Percentiles rank a stretch among this genome's conserved stretches.
These are phyloP conservation scores for Hyphopichia wangnamkhiaoensis DNA, from an alignment of 1,139 yeast species.

Conservation along the genomic window DNA sequence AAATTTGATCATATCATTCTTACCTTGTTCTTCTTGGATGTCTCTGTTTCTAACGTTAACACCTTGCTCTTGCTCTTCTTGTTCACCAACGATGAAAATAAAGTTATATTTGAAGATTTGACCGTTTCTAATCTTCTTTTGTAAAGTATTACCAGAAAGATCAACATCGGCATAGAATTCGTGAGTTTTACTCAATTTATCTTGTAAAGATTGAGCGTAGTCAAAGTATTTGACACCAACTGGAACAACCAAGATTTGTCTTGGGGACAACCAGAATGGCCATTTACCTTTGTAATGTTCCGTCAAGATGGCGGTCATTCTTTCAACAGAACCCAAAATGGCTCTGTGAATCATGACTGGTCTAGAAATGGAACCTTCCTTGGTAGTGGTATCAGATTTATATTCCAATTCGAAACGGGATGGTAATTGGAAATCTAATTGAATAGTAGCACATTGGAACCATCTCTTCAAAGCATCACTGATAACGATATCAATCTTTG, in stretches of 20 bases:
- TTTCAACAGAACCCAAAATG: slow-evolving; percentile 93
- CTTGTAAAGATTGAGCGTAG: slow-evolving; percentile 80
- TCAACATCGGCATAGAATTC: slow-evolving; percentile 93
- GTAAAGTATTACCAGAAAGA: slow-evolving; percentile 89
- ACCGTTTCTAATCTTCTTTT: slow-evolving; percentile 95
- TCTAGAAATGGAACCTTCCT: slow-evolving; percentile 45
- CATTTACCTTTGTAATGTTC: slow-evolving; percentile 98
- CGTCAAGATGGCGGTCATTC: slow-evolving; percentile 96
- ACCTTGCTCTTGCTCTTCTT: slow-evolving; percentile 73
- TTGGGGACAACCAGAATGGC: slow-evolving; percentile 99
- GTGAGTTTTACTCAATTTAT: slow-evolving; percentile 57
- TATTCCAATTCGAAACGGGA: slow-evolving; percentile 85
- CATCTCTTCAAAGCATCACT: slow-evolving; percentile 90
- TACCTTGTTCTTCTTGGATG: slow-evolving; percentile 77
- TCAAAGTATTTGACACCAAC: slow-evolving; percentile 91
- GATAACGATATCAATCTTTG: slow-evolving; percentile 93
- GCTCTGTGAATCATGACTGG: slow-evolving; percentile 99
- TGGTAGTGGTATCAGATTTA: slow-evolving; percentile 68
- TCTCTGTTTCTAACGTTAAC: slow-evolving; percentile 95
- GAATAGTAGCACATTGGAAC: slow-evolving; percentile 98
- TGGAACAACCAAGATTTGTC: slow-evolving; percentile 93
- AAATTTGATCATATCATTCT: slow-evolving; percentile 77
- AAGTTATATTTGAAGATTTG: slow-evolving; percentile 91
- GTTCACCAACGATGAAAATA: slow-evolving; percentile 94
- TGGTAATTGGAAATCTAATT: slow-evolving; percentile 96